Conservation (phyloP, 768 basidiomycete species). For the Serendipita sp. region DNA sequence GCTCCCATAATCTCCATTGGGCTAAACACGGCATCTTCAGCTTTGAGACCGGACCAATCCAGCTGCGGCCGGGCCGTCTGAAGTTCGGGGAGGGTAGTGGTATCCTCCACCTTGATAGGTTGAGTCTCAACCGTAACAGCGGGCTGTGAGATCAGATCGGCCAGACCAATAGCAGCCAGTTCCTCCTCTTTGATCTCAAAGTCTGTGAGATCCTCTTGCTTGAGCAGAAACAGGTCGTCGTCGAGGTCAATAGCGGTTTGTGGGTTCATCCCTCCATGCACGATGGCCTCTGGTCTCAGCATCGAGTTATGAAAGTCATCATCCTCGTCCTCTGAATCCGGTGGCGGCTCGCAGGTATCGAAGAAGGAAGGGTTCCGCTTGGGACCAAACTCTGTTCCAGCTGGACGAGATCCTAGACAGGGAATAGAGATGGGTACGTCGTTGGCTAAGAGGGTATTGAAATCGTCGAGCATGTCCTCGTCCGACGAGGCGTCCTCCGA, state of each 20-base stretch:
- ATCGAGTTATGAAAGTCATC: conserved; percentile 24
- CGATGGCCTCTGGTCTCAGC: conserved; percentile 10
- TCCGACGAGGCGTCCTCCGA: not conserved
- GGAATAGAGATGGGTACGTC: not conserved
- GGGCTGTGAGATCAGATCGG: too few relatives aligned
- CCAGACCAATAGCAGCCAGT: not conserved
- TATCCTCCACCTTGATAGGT: not conserved
- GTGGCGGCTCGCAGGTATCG: conserved; percentile 29
- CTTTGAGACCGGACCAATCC: not conserved
- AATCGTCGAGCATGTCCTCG: conserved; percentile 2
- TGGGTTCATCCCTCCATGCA: not conserved
- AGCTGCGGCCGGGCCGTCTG: not conserved
- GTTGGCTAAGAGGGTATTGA: not conserved
- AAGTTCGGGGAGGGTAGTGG: not conserved
- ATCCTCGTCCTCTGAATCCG: conserved; percentile 50
- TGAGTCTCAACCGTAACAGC: not conserved
- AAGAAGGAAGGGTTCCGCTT: conserved; percentile 20
- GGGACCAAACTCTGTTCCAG: conserved; percentile 40
- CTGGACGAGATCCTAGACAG: conserved; percentile 21
- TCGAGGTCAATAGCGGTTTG: not conserved
- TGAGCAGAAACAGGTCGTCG: not conserved
- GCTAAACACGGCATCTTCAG: not conserved
- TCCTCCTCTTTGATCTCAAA: conserved; percentile 13
- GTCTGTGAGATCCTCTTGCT: conserved; percentile 12
- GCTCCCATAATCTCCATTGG: not conserved